Base-by-base conservation (phyloP, 805 yeast genomes). In the Lipomyces lipofer region DNA sequence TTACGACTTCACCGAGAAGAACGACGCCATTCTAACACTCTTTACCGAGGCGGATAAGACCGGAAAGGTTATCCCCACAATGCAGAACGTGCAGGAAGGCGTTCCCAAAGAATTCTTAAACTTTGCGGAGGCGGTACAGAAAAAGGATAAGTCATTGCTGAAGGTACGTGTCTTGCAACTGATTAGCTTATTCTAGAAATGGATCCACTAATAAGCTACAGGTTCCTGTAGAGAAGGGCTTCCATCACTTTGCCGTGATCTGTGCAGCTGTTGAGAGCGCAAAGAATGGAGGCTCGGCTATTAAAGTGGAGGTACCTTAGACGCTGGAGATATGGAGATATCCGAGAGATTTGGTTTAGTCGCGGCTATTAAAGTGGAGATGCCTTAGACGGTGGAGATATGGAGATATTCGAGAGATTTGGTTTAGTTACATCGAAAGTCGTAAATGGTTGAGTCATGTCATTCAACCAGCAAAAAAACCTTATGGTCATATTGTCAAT, bases 231-330 rank as follows among this genome's bases (percentile, higher is more conserved):
- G 85, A 80, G 59, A 78, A 75, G 58, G 89, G 95, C 4, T 91
- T 86, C 83, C 97, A 91, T 71, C 98, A 92, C 71, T 81, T 91
- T 69, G 96, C 97, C 5, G 80, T 88, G 63, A 82, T 92, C 54
- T 96, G 82, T 52, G 98, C 97, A 25, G 86, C 88, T 56, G 72
- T 92, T 33, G 84, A 85, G 61, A 84, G 94, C 54, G 80, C 88
- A 15, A 53, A 66, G 51, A 54, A 60, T 36, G 62, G 58, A 27
- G 81, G 81, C 12, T 57, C 63, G 19, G 56, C 64, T 2, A 73
- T 71, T 9, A 44, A 47, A 5, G 75, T 76, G 12, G 66, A 27
- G 30, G 7, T 10, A 40, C 49, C 52, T 15, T 47, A 35, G n/a
- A n/a, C n/a, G n/a, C n/a, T n/a, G n/a, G n/a, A n/a, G n/a, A n/a